Conservation (phyloP, 805 yeast species). For the Nakazawaea wickerhamii region DNA sequence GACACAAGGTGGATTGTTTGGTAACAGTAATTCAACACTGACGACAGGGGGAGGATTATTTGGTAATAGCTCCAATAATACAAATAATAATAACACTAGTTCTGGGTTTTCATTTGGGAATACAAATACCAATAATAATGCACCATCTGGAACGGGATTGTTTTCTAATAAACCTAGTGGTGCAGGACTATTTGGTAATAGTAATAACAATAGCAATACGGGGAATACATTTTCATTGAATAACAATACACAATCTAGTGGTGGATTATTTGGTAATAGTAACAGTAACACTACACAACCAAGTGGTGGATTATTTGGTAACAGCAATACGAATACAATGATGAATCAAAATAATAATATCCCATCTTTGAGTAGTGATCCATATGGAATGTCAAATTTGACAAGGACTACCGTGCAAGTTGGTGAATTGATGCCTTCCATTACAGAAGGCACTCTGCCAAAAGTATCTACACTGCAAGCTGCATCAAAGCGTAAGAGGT, state of each 20-base stretch:
- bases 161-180: conserved; percentile 14
- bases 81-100: conserved; percentile 2
- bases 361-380: conserved; percentile 17
- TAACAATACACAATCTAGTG: conserved; percentile 12
- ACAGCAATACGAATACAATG: conserved; percentile 1
- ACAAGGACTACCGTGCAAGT: conserved; percentile 14
- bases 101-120: conserved; percentile 25
- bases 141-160: neutral
- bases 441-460: conserved; percentile 28
- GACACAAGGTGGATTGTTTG: conserved; percentile 27
- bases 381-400: conserved; percentile 28
- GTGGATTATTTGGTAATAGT: conserved; percentile 19
- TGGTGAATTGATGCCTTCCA: conserved; percentile 15
- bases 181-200: conserved; percentile 21
- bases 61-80: conserved; percentile 16
- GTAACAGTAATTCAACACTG: conserved; percentile 16
- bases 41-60: conserved; percentile 15
- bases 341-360: neutral
- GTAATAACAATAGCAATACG: conserved; percentile 3
- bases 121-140: conserved; percentile 13
- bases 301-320: conserved; percentile 20
- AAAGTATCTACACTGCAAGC: neutral
- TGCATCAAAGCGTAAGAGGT: conserved; percentile 28
- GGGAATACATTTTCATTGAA: no score
- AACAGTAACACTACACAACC: no score